Evolutionary conservation across 2,329 filamentous ascomycete genomes (phyloP), one percentile per base, ranked within the genome.

Genomic region (Neofusicoccum ribis): DNA sequence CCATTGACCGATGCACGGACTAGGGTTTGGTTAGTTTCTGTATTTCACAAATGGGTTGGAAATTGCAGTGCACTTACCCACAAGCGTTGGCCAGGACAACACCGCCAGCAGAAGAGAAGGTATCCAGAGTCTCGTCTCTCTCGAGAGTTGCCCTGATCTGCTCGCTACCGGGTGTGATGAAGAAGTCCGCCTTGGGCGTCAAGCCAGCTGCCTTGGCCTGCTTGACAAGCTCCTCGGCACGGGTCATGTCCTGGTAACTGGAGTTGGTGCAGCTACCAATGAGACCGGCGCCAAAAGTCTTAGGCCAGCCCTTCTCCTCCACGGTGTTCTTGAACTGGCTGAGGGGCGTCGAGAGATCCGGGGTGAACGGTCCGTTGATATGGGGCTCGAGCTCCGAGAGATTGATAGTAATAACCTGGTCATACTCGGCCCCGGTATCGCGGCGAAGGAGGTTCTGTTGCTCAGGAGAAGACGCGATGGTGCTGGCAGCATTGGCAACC

Each of bases 231-330:
- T 93, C 88, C 80, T 97, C 94, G 14, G 93, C 92, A 67, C 94
- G 90, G 41, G 93, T 96, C 95, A 99, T 99, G 77, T 99, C 95
- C 80, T 97, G 91, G 78, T 98, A 99, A 2, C 95, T 98, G 78
- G 92, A 96, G 85, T 99, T 99, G 59, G 95, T 99, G 84, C 95
- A 99, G 81, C 93, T 97, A 67, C 95, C 95, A 75, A 99, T 99
- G 63, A 99, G 85, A 60, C 93, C 93, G 31, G 95, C 94, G 12
- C 93, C 95, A 67, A 99, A 90, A 68, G 89, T 92, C 75, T 91
- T 87, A 2, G 95, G 95, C 95, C 95, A 99, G 59, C 90, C 83
- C 78, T 97, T 92, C 71, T 90, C 85, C 78, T 90, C 85, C 23
- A 97, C 92, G 1, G 90, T 89, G 66, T 91, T 86, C 75, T 93